Base-by-base conservation (phyloP, 208 protist genomes). In the Leishmania tropica region DNA sequence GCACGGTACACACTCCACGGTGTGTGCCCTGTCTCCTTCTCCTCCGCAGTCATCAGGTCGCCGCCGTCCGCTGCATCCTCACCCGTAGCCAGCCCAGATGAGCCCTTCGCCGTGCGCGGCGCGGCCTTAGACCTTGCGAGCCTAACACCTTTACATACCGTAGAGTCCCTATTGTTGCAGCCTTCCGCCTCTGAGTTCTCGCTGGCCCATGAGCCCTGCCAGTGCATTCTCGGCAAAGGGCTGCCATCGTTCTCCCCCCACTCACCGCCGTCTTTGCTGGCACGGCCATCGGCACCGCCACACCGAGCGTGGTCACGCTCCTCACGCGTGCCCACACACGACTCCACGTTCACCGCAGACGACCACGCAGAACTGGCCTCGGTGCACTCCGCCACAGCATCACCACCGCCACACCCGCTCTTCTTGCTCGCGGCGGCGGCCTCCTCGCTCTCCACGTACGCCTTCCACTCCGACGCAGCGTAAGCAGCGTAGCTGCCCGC, bases 31-130 rank as follows among this genome's bases (percentile, higher is more conserved):
- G 62, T 45, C 72, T 83, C 88, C 70, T 90, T 88, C 42, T 97
- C 93, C 83, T 98, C 94, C 58, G 80, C 65, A 19, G 71, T 67
- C 53, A 96, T 92, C n/a, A 97, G 81, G n/a, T 47, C 79, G 15
- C 47, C 71, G 11, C 51, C 77, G 10, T 62, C 80, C 47, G 65
- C 78, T 13, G 71, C 78, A 2, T 65, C 65, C 47, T 77, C 77
- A 17, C 35, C 56, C 2, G 64, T 73, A 62, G 67, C 56, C 7
- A 21, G 53, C 19, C 28, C 64, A 47, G n/a, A 31, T 24, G 40
- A 31, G 60, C 75, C 75, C 24, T 53, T 58, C 40, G 1, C 40
- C 3, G 31, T 17, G 40, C 35, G 11, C 67, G 17, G 40, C 6
- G 17, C 40, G 19, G 40, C 67, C 19, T 1, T 64, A 51, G 67